phyloP scores from a whole-genome alignment of 2,329 filamentous ascomycete genomes.

The Aspergillus arachidicola region DNA sequence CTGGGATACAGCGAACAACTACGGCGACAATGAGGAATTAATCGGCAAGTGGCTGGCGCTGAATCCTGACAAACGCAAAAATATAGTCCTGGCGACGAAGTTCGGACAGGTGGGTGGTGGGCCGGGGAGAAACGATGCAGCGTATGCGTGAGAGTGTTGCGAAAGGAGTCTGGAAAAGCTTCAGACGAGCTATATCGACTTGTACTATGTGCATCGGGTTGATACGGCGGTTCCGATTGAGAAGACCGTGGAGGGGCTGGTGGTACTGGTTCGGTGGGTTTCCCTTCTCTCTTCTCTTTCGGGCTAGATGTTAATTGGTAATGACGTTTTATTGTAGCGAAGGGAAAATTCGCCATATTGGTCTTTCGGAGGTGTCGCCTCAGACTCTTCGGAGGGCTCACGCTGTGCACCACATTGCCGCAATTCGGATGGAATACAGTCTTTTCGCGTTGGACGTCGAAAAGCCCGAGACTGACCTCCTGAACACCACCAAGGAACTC shows the following conservation, averaged over 20 bases:
- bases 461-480: slow-evolving; percentile 23
- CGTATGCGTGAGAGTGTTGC: slow-evolving; percentile 47
- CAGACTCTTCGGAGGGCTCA: slow-evolving; percentile 54
- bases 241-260: slow-evolving; percentile 47
- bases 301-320: not conserved
- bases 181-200: slow-evolving; percentile 49
- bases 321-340: slow-evolving; percentile 24
- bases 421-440: slow-evolving; percentile 58
- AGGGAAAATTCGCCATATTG: slow-evolving; percentile 58
- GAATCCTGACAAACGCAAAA: slow-evolving; percentile 45
- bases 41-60: slow-evolving; percentile 52
- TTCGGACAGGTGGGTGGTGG: slow-evolving; percentile 39
- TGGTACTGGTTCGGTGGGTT: slow-evolving; percentile 26
- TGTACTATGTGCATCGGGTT: slow-evolving; percentile 52
- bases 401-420: slow-evolving; percentile 53
- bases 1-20: slow-evolving; percentile 48
- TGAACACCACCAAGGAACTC: slow-evolving; percentile 32
- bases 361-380: slow-evolving; percentile 54
- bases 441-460: slow-evolving; percentile 56
- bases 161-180: slow-evolving; percentile 46
- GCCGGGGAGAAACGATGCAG: slow-evolving; percentile 26
- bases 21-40: slow-evolving; percentile 52
- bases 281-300: not conserved
- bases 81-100: slow-evolving; percentile 59
- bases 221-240: slow-evolving; percentile 43